phyloP scores from a whole-genome alignment of 257 asterid genomes.

The Solanum gracilifrons region DNA sequence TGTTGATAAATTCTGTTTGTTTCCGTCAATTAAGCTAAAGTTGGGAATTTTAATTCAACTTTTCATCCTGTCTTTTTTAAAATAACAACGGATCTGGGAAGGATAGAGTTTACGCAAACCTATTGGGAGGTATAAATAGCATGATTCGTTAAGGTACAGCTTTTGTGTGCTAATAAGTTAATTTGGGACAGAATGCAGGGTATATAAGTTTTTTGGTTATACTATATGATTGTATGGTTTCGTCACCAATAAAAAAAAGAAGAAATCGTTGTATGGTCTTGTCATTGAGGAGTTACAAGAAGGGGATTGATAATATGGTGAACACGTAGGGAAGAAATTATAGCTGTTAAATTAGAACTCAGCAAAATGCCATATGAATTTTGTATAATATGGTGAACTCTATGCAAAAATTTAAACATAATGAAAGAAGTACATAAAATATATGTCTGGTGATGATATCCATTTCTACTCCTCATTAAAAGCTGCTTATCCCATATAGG shows the following conservation, averaged over 20 bases:
- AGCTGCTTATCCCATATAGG: neutral
- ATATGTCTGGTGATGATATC: neutral
- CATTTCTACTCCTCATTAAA: neutral
- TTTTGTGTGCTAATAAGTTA: neutral
- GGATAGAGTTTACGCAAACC: too few species aligned
- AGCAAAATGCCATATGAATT: neutral
- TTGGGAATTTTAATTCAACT: neutral
- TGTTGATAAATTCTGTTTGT: neutral
- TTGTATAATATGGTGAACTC: neutral
- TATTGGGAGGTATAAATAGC: neutral
- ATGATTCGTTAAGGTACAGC: neutral
- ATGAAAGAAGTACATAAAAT: neutral
- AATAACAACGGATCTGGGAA: neutral
- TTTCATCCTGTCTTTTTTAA: neutral
- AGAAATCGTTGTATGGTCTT: neutral
- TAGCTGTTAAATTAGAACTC: neutral
- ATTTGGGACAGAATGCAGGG: neutral
- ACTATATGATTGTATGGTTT: neutral
- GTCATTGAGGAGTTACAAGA: neutral
- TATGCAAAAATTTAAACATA: neutral
- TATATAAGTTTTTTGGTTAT: neutral
- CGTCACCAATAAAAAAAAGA: neutral
- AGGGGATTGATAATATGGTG: neutral
- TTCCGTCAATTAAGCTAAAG: neutral
- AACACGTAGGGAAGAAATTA: neutral